Evolutionary conservation across 345 rosid species (phyloP).

Genomic region (Gynandropsis gynandra): DNA sequence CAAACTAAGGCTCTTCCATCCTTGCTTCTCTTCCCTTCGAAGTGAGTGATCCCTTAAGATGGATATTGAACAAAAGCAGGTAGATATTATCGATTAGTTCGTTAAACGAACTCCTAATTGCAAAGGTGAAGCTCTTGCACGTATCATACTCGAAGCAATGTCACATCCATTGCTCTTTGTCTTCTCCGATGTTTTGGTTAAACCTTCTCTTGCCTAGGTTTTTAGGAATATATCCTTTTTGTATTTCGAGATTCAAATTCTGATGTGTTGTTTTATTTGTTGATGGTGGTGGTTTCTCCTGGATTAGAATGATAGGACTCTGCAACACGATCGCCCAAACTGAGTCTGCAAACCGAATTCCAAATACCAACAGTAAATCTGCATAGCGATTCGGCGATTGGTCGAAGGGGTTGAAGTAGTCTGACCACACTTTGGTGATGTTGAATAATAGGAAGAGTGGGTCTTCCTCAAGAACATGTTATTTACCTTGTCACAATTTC

Average conservation of each 20-base stretch:
- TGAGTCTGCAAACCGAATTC: too few relatives aligned
- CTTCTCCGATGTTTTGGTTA: conserved; percentile 87
- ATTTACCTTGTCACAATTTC: too few relatives aligned
- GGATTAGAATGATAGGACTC: too few relatives aligned
- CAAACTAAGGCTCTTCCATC: too few relatives aligned
- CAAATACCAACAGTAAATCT: too few relatives aligned
- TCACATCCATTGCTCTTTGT: conserved; percentile 84
- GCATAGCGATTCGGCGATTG: too few relatives aligned
- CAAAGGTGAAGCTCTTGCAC: conserved; percentile 44
- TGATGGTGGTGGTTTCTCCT: neutral
- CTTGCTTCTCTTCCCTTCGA: too few relatives aligned
- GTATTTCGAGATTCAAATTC: neutral
- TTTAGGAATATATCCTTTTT: neutral
- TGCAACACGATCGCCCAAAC: too few relatives aligned
- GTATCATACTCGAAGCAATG: conserved; percentile 67
- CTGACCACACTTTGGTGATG: too few relatives aligned
- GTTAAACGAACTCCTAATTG: conserved; percentile 47
- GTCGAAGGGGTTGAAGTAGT: too few relatives aligned
- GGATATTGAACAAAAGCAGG: conserved; percentile 87
- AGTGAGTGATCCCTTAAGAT: conserved; percentile 21
- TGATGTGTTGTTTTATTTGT: conserved; percentile 2
- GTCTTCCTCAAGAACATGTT: too few relatives aligned
- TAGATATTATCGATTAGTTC: conserved; percentile 58
- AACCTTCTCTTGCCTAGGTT: conserved; percentile 51
- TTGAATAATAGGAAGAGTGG: too few relatives aligned